Evolutionary conservation across 352 stramenopile genomes (phyloP).

Genomic region (Thalassiosira mediterranea): DNA sequence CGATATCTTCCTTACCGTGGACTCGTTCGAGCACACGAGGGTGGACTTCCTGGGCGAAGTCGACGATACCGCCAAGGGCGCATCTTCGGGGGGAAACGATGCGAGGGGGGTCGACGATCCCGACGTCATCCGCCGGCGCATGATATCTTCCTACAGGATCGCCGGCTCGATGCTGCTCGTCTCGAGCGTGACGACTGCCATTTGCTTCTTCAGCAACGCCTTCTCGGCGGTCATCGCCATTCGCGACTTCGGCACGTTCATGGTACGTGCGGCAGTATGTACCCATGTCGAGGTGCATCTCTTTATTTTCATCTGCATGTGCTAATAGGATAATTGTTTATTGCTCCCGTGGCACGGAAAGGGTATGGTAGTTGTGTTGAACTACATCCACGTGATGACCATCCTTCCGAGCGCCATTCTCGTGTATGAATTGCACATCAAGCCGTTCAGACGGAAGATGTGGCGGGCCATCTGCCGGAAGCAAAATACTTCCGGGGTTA

Average conservation of each 20-base stretch:
- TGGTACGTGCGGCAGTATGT: constrained; percentile 6
- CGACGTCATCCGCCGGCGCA: constrained; percentile 20
- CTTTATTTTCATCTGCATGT: too few relatives aligned
- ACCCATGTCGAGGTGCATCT: too few relatives aligned
- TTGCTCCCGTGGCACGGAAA: constrained; percentile 24
- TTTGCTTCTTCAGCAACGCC: constrained; percentile 31
- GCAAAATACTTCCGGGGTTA: too few relatives aligned
- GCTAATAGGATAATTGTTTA: too few relatives aligned
- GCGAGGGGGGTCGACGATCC: constrained; percentile 16
- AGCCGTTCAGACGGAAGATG: constrained; percentile 31
- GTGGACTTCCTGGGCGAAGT: constrained; percentile 9
- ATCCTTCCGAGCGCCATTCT: constrained; percentile 34
- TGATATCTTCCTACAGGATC: constrained; percentile 35
- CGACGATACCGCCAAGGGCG: too few relatives aligned
- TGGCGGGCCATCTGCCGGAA: constrained; percentile 8
- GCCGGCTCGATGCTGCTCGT: constrained; percentile 46
- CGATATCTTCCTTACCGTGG: constrained; percentile 47
- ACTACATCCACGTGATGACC: constrained; percentile 35
- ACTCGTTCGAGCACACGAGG: constrained; percentile 39
- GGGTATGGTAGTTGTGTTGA: constrained; percentile 35
- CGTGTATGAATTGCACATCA: constrained; percentile 34
- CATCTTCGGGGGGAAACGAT: too few relatives aligned
- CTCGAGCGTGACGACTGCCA: constrained; percentile 34
- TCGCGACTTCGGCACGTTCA: constrained; percentile 37
- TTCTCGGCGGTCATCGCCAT: constrained; percentile 28